Evolutionary conservation across 441 rosid genomes (phyloP).

Genomic region (Bocquillonia castaneifolia): DNA sequence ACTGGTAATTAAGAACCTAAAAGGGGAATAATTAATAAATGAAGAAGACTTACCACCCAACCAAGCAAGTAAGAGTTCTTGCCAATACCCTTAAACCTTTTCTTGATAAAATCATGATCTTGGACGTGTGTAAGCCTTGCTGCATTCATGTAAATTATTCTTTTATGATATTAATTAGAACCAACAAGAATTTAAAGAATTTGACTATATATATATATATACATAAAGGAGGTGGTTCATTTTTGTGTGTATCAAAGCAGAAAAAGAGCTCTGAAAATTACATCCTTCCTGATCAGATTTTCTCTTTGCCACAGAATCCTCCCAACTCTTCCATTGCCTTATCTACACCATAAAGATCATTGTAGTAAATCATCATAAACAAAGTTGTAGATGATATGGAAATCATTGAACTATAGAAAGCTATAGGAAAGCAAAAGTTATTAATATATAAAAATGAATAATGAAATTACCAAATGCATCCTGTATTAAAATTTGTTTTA

Average conservation of each 20-base stretch:
- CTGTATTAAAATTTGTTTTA: no score
- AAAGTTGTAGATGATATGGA: no score
- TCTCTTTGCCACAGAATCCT: slow-evolving; percentile 37
- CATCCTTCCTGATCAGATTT: slow-evolving; percentile 37
- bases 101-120: slow-evolving; percentile 73
- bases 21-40: neutral
- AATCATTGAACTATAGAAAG: no score
- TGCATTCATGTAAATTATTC: slow-evolving; percentile 21
- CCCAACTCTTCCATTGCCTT: slow-evolving; percentile 75
- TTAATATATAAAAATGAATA: no score
- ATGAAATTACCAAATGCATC: no score
- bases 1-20: no score
- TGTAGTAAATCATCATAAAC: slow-evolving; percentile 21
- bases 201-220: neutral
- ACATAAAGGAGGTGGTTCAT: neutral
- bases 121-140: slow-evolving; percentile 53
- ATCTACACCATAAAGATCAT: slow-evolving; percentile 33
- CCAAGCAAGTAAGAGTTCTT: slow-evolving; percentile 44
- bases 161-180: neutral
- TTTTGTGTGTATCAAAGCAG: neutral
- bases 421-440: no score
- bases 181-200: neutral
- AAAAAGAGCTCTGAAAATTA: slow-evolving; percentile 17
- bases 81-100: slow-evolving; percentile 60
- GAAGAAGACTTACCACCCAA: slow-evolving; percentile 55